These are phyloP conservation scores for Arthrinium phaeospermum DNA, from an alignment of 2,329 filamentous ascomycete genomes.

Conservation along the genomic window DNA sequence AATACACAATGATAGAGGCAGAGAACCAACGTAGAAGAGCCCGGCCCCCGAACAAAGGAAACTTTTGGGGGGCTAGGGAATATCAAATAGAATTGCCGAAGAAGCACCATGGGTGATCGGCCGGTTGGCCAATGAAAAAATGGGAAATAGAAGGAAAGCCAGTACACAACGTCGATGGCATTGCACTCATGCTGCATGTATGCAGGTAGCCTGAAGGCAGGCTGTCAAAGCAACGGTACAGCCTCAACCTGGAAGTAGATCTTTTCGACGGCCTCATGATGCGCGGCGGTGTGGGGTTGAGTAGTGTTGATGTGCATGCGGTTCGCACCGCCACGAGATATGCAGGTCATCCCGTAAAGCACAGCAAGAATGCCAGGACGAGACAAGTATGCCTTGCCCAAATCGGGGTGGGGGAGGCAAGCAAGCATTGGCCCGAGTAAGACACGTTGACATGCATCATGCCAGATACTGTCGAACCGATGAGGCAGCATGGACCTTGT, in stretches of 20 bases:
- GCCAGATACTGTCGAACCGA: constrained; percentile 11
- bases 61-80: too few relatives aligned
- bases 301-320: background rate
- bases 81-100: background rate
- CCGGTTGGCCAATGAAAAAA: background rate
- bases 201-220: background rate
- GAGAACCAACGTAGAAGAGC: background rate
- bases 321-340: background rate
- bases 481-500: constrained; percentile 2
- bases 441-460: constrained; percentile 8
- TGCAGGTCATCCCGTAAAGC: background rate
- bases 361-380: background rate
- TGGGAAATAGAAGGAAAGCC: background rate
- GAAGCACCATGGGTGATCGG: background rate
- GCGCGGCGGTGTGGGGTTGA: background rate
- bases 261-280: background rate
- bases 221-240: background rate
- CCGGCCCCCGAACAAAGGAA: background rate
- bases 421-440: background rate
- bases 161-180: background rate
- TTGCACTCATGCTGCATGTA: background rate
- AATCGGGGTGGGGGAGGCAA: background rate
- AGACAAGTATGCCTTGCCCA: constrained; percentile 3
- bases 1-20: background rate
- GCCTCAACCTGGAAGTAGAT: background rate